Percentiles rank a stretch among this genome's conserved stretches.
phyloP scores from a whole-genome alignment of 164 flowering plant genomes.

The Brasenia schreberi region DNA sequence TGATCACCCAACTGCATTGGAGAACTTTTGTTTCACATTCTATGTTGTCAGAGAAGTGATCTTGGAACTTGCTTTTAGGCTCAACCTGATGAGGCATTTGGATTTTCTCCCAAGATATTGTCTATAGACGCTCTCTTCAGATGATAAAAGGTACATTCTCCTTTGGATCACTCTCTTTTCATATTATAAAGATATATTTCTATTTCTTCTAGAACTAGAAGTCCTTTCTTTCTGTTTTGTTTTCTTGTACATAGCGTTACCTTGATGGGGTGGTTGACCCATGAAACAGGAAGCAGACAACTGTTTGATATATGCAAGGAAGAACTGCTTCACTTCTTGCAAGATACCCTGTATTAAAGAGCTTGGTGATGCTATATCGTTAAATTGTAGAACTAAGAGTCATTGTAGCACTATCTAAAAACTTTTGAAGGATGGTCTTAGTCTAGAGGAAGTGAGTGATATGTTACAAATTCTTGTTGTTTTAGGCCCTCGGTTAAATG shows the following conservation, averaged over 20 bases:
- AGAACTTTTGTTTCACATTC: conserved; percentile 71
- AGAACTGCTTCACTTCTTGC: conserved; percentile 35
- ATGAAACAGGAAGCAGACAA: conserved; percentile 47
- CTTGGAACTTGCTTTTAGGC: conserved; percentile 58
- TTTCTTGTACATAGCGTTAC: conserved; percentile 75
- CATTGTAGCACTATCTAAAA: conserved; percentile 95
- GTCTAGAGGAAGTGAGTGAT: conserved; percentile 72
- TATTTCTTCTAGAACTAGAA: conserved; percentile 63
- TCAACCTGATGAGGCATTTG: conserved; percentile 77
- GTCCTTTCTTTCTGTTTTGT: conserved; percentile 74
- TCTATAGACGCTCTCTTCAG: conserved; percentile 52
- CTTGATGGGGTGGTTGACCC: conserved; percentile 70
- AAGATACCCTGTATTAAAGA: conserved; percentile 27
- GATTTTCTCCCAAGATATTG: conserved; percentile 64
- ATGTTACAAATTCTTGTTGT: conserved; percentile 64
- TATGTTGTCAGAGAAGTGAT: conserved; percentile 74
- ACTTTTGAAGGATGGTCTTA: conserved; percentile 72
- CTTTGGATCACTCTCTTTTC: conserved; percentile 66
- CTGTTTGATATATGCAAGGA: conserved; percentile 55
- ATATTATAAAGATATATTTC: conserved; percentile 20
- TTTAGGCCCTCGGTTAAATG: conserved; percentile 36
- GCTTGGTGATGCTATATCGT: conserved; percentile 42
- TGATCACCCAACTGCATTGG: conserved; percentile 47
- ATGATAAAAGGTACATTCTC: conserved; percentile 67
- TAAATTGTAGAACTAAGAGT: conserved; percentile 81